Evolutionary conservation across 768 basidiomycete species (phyloP).

Genomic region (Nidularia sp.): DNA sequence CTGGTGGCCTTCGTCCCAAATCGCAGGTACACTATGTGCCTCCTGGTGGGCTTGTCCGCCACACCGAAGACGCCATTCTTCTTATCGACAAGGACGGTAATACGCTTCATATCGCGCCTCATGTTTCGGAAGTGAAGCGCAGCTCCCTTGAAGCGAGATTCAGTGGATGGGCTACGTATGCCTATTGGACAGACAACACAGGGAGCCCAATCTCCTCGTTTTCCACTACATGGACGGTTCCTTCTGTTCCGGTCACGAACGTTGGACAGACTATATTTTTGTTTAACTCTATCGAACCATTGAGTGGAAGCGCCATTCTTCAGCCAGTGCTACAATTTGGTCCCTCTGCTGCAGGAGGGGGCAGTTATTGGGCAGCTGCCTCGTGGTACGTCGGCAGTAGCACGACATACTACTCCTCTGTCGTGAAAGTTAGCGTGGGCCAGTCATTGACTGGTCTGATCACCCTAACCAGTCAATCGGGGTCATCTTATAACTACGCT

Average conservation of each 20-base stretch:
- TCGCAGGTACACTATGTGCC: no score
- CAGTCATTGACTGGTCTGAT: background rate
- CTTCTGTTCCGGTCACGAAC: background rate
- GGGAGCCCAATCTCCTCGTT: background rate
- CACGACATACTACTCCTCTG: background rate
- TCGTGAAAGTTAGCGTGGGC: background rate
- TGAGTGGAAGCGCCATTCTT: background rate
- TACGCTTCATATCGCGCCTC: no score
- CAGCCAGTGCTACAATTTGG: background rate
- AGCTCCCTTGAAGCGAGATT: no score
- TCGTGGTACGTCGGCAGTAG: background rate
- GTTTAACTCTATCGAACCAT: background rate
- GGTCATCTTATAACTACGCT: background rate
- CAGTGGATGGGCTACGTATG: background rate
- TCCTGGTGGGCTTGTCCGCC: no score
- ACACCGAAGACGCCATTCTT: no score
- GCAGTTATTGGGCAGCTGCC: background rate
- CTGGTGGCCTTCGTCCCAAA: no score
- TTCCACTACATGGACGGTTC: background rate
- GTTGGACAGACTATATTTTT: background rate
- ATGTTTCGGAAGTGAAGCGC: no score
- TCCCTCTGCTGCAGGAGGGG: background rate
- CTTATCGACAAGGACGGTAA: no score
- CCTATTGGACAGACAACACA: background rate
- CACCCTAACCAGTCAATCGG: background rate